Evolutionary conservation across 129 eudicot genomes (phyloP), one percentile per base, ranked within the genome.

Genomic region (Sambucus nigra): DNA sequence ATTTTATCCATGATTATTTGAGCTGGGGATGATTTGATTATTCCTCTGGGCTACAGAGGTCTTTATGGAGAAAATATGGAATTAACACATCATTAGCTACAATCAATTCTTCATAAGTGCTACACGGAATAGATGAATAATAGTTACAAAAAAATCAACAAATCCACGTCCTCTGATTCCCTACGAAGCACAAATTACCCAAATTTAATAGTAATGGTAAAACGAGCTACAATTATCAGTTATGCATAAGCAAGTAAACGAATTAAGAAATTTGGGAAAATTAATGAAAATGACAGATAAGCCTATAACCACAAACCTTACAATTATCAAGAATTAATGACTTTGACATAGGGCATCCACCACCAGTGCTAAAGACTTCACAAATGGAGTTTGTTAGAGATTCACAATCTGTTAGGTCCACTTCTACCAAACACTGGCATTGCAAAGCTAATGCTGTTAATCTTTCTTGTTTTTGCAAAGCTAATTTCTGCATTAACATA

Each of bases 401-500:
- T 69, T 86, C 95, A 60, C 95, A 91, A 47, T 82, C 95, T 64
- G 94, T 69, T 28, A 91, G 91, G 78, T 91, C 99, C 50, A 91
- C 94, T 75, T 86, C 99, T 70, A 55, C 65, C 63, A 91, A 61
- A 55, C 58, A 59, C 19, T 31, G 84, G 72, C 95, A 91, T 46
- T 91, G 89, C 69, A 91, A 69, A 51, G 83, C 80, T 61, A 91
- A 66, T 17, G 84, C 68, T 13, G 83, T 82, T 72, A 91, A 82
- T 72, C 99, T 91, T 67, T 91, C 99, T 68, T 91, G 99, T 68
- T 91, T 91, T 52, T 86, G 95, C 75, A 91, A 70, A 39, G 77
- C 78, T 57, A 91, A 28, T 73, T 91, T 91, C 98, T 91, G 89
- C 76, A 70, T 50, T n/a, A n/a, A 29, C 12, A 65, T 25, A 60